Evolutionary conservation across 768 basidiomycete species (phyloP).

Genomic region (Lentinus tigrinus): DNA sequence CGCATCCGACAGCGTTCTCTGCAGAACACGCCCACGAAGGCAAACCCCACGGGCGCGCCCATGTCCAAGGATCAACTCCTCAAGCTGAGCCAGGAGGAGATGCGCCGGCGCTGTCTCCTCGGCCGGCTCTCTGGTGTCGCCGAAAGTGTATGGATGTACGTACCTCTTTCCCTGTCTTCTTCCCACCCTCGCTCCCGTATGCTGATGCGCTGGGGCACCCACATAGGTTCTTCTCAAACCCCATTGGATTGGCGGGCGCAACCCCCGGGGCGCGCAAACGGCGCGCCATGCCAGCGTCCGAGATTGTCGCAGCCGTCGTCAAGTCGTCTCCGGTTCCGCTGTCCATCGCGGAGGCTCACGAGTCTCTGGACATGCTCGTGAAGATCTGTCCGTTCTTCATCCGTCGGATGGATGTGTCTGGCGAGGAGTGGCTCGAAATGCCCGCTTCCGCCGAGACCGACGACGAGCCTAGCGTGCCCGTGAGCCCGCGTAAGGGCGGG

Average conservation of each 20-base stretch:
- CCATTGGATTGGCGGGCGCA: constrained; percentile 41
- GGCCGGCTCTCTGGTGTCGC: constrained; percentile 78
- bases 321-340: constrained; percentile 83
- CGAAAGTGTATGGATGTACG: constrained; percentile 85
- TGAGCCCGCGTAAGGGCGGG: constrained; percentile 43
- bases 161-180: neutral
- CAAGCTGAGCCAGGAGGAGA: constrained; percentile 75
- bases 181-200: neutral
- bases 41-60: constrained; percentile 39
- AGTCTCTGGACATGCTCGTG: constrained; percentile 66
- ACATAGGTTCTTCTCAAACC: constrained; percentile 70
- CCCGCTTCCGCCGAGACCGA: constrained; percentile 36
- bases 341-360: constrained; percentile 73
- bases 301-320: constrained; percentile 66
- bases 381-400: constrained; percentile 82
- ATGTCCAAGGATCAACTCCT: constrained; percentile 66
- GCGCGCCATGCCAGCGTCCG: constrained; percentile 62
- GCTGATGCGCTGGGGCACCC: neutral
- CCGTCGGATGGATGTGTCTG: constrained; percentile 56
- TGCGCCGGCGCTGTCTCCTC: constrained; percentile 71
- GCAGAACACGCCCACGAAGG: constrained; percentile 64
- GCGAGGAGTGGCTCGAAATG: constrained; percentile 60
- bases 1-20: constrained; percentile 74
- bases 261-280: constrained; percentile 64
- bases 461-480: constrained; percentile 26